Conservation (phyloP, 257 asterid species). For the Linderniella brevidens region DNA sequence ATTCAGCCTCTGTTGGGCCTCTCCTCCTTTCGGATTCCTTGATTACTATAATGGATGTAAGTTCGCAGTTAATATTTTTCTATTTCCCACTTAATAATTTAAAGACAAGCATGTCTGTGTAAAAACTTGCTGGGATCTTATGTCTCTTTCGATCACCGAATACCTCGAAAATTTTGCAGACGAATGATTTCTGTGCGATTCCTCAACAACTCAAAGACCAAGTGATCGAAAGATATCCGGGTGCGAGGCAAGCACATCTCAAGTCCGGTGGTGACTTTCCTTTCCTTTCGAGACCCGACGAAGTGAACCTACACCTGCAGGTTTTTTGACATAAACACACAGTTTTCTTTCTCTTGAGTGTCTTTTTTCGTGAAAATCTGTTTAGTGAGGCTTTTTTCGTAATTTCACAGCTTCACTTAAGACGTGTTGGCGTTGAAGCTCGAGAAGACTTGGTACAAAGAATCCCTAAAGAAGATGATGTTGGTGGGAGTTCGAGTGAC, state of each 20-base stretch:
- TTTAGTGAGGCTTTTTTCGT: background rate
- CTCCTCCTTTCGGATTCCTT: conserved; percentile 74
- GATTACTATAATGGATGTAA: conserved; percentile 87
- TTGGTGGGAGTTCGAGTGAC: conserved; percentile 54
- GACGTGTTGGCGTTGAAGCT: conserved; percentile 80
- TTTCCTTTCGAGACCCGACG: conserved; percentile 89
- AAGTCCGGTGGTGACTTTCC: conserved; percentile 93
- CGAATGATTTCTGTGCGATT: conserved; percentile 77
- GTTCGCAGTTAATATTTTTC: conserved; percentile 9
- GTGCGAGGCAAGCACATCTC: conserved; percentile 75
- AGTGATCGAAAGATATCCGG: conserved; percentile 82
- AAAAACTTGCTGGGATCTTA: no score
- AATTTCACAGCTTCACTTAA: conserved; percentile 59
- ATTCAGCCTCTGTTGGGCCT: conserved; percentile 67
- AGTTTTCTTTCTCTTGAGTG: background rate
- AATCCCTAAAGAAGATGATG: conserved; percentile 28
- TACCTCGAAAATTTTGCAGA: no score
- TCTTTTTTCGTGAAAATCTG: background rate
- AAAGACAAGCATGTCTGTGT: background rate
- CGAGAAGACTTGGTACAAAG: conserved; percentile 38
- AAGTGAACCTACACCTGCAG: conserved; percentile 98
- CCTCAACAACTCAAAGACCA: conserved; percentile 81
- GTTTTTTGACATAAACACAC: conserved; percentile 13
- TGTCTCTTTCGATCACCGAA: conserved; percentile 8
- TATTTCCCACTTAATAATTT: background rate